phyloP scores from a whole-genome alignment of 345 rosid genomes.

The Lumnitzera racemosa region DNA sequence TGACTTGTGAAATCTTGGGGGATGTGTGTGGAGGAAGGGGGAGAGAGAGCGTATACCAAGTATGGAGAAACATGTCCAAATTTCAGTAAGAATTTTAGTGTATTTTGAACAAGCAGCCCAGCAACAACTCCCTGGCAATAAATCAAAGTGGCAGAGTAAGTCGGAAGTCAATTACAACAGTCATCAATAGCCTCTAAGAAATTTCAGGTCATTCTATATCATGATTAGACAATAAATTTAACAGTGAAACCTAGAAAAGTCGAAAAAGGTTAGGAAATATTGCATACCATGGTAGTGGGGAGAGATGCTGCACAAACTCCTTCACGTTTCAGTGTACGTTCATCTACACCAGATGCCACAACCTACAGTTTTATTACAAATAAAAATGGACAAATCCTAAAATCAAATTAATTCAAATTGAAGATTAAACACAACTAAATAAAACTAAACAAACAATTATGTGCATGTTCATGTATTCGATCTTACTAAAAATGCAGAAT shows the following conservation, averaged over 20 bases:
- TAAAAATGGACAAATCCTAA: not conserved
- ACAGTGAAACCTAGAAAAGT: not conserved
- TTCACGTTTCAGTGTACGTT: constrained; percentile 86
- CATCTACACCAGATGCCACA: constrained; percentile 97
- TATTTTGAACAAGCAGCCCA: constrained; percentile 85
- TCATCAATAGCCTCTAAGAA: too few relatives aligned
- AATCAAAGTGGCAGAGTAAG: constrained; percentile 5
- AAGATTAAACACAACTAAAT: too few relatives aligned
- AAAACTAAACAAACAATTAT: too few relatives aligned
- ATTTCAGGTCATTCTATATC: too few relatives aligned
- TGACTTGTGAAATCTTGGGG: not conserved
- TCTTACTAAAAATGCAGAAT: too few relatives aligned
- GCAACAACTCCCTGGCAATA: constrained; percentile 88
- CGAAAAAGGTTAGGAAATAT: constrained; percentile 2
- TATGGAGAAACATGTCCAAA: constrained; percentile 89
- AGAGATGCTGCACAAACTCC: constrained; percentile 98
- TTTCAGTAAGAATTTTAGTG: constrained; percentile 72
- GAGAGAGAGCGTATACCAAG: constrained; percentile 43
- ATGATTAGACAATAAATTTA: not conserved
- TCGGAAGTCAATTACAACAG: not conserved
- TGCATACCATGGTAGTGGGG: constrained; percentile 79
- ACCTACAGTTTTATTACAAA: constrained; percentile 30
- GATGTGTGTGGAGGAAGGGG: not conserved
- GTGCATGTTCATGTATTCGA: too few relatives aligned
- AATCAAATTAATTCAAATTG: not conserved